Evolutionary conservation across 495 filamentous ascomycete genomes (phyloP).

Genomic region (Annulohypoxylon moriforme): DNA sequence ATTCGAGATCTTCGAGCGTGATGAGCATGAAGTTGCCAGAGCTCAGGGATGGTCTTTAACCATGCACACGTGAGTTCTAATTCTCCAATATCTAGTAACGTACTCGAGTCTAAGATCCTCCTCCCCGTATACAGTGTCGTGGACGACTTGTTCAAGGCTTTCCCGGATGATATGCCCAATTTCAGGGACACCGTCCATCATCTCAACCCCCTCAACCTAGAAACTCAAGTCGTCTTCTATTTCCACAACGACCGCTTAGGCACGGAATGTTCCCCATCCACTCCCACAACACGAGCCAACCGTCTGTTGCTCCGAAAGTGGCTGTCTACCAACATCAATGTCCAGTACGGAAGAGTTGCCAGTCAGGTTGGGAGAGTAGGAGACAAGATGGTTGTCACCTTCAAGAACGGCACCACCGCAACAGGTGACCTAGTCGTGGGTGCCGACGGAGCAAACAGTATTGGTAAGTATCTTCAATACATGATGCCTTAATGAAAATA

Average conservation of each 20-base stretch:
- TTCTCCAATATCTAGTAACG: not conserved
- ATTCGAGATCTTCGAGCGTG: slow-evolving; percentile 64
- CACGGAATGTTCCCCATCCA: slow-evolving; percentile 33
- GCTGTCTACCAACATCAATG: slow-evolving; percentile 41
- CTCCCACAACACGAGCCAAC: slow-evolving; percentile 39
- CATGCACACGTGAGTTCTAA: slow-evolving; percentile 40
- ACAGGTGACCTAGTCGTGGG: slow-evolving; percentile 46
- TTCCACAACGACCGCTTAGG: slow-evolving; percentile 43
- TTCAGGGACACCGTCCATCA: slow-evolving; percentile 49
- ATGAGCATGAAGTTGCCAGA: slow-evolving; percentile 52
- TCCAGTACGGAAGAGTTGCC: slow-evolving; percentile 44
- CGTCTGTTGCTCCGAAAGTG: slow-evolving; percentile 42
- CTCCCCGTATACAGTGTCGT: slow-evolving; percentile 27
- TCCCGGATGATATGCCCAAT: slow-evolving; percentile 50
- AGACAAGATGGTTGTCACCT: slow-evolving; percentile 41
- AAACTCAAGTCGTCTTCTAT: slow-evolving; percentile 46
- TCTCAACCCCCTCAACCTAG: slow-evolving; percentile 43
- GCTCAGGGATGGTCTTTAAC: slow-evolving; percentile 53
- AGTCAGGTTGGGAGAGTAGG: slow-evolving; percentile 41
- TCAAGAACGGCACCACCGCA: slow-evolving; percentile 40
- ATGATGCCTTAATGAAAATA: not conserved
- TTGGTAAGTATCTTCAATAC: slow-evolving; percentile 23
- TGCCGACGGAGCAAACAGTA: slow-evolving; percentile 53
- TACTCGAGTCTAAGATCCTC: not conserved
- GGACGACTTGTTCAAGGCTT: slow-evolving; percentile 47